Evolutionary conservation across 129 eudicot genomes (phyloP), one percentile per base, ranked within the genome.

Genomic region (Ambrosia trifida): DNA sequence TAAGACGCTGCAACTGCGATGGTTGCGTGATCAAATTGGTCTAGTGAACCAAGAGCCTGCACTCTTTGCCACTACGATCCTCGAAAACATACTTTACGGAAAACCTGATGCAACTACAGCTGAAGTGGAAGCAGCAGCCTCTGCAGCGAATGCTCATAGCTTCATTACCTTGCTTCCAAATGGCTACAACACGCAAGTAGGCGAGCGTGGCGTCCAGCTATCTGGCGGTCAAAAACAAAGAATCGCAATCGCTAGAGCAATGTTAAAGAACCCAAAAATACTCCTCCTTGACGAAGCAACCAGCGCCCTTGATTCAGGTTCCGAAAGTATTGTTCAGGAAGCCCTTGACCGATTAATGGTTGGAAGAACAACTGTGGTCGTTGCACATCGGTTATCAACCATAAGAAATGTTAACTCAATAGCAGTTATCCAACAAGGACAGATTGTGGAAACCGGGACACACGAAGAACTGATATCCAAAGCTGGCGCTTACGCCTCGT

Each of bases 21-120:
- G 99, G 99, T 66, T 94, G 76, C 87, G 99, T 1, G 86, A 88
- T 84, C 97, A 90, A 57, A 90, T 89, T 62, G 97, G 98, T 65
- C 87, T 94, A 33, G 98, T 94, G 68, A 94, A 94, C 70, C 98
- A 94, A 88, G 99, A 94, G 72, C 99, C 99, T 3, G 99, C 99
- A 58, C 93, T 94, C 32, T 94, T 94, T 83, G 99, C 99, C 46
- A 94, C 97, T 76, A 94, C 99, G 11, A 94, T 94, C 51, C 97
- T 94, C 38, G 99, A 94, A 71, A 94, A 94, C 78, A 94, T 94
- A 70, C 85, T 90, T 18, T 88, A 94, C 9, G 99, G 96, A 60
- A 94, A 94, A 80, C 88, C 97, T 9, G 91, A 84, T 75, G 97
- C 99, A 41, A 82, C 94, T 54, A 85, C 80, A 72, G 86, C 75